These are phyloP conservation scores for Rhizopus stolonifer DNA, from an alignment of 371 early-diverging fungal species.

Conservation along the genomic window DNA sequence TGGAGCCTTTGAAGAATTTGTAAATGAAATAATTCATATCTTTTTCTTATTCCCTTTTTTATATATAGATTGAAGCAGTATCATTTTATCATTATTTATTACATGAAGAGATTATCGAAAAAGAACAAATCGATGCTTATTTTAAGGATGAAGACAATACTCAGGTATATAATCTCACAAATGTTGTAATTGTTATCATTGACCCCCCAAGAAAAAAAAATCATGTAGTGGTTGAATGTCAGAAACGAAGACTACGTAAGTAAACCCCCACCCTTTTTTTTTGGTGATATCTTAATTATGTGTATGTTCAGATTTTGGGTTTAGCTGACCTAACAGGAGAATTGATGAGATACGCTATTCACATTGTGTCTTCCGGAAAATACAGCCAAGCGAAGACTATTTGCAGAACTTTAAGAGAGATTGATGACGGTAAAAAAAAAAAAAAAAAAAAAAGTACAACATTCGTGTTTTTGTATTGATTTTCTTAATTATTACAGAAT, in stretches of 20 bases:
- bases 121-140: conserved; percentile 44
- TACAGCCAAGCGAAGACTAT: conserved; percentile 49
- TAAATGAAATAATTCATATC: conserved; percentile 12
- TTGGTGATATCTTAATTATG: conserved; percentile 7
- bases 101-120: conserved; percentile 44
- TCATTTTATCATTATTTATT: conserved; percentile 57
- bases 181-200: too few relatives aligned
- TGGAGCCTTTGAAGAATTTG: conserved; percentile 58
- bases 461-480: background rate
- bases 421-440: conserved; percentile 34
- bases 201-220: too few relatives aligned
- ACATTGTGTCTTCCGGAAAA: conserved; percentile 43
- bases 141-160: conserved; percentile 36
- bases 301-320: conserved; percentile 38
- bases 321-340: conserved; percentile 74
- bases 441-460: too few relatives aligned
- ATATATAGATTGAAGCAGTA: conserved; percentile 58
- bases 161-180: conserved; percentile 24
- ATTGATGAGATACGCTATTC: conserved; percentile 67
- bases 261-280: background rate
- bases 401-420: conserved; percentile 45
- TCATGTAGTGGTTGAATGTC: conserved; percentile 35
- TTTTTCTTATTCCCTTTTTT: background rate
- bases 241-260: conserved; percentile 58
- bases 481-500: conserved; percentile 18